These are phyloP conservation scores for Saccharomycopsis sp. DNA, from an alignment of 805 yeast species.

Conservation along the genomic window DNA sequence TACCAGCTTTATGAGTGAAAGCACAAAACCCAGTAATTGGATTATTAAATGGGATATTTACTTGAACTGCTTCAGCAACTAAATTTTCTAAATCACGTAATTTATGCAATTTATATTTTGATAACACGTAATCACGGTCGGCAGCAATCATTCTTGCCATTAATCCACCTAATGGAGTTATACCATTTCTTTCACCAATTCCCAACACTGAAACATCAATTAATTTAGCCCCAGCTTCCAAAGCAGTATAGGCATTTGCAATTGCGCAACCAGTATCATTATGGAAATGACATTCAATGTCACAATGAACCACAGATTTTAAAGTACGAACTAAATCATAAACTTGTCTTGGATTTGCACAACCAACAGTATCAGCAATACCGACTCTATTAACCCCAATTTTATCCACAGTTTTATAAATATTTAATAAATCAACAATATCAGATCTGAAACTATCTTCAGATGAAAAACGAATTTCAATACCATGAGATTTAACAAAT, in stretches of 20 bases:
- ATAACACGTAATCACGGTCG: slow-evolving; percentile 89
- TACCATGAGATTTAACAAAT: slow-evolving; percentile 93
- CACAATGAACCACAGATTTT: slow-evolving; percentile 90
- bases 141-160: slow-evolving; percentile 99
- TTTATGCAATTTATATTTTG: slow-evolving; percentile 93
- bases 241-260: slow-evolving; percentile 96
- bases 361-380: slow-evolving; percentile 98
- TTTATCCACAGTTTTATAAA: slow-evolving; percentile 92
- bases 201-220: slow-evolving; percentile 95
- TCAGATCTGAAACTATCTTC: slow-evolving; percentile 98
- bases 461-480: slow-evolving; percentile 92
- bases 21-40: slow-evolving; percentile 99
- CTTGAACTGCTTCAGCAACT: slow-evolving; percentile 96
- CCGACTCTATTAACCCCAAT: slow-evolving; percentile 98
- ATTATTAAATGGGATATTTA: slow-evolving; percentile 95
- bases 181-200: slow-evolving; percentile 98
- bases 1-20: slow-evolving; percentile 98
- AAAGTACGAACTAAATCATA: slow-evolving; percentile 93
- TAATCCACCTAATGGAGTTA: slow-evolving; percentile 93
- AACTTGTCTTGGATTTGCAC: slow-evolving; percentile 99
- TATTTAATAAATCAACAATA: slow-evolving; percentile 88
- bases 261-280: slow-evolving; percentile 99
- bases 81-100: slow-evolving; percentile 91
- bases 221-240: slow-evolving; percentile 94
- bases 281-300: slow-evolving; percentile 98